phyloP scores from a whole-genome alignment of 805 yeast species.

The Myxozyma neotropica region DNA sequence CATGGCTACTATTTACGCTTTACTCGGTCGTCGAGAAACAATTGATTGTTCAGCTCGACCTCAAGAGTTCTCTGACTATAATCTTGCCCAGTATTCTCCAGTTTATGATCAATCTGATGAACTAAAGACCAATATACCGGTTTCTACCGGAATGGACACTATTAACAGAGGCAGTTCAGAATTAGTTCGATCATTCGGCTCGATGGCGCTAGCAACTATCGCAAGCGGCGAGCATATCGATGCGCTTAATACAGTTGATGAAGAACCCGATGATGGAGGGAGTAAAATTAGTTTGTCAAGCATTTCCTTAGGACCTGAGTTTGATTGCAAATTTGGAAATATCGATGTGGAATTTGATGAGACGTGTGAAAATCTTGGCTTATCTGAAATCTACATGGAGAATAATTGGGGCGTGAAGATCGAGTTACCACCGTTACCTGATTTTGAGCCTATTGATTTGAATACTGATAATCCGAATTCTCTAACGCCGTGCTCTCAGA shows the following conservation, averaged over 20 bases:
- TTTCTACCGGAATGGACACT: background rate
- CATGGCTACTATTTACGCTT: background rate
- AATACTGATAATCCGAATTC: background rate
- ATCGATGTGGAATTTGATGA: background rate
- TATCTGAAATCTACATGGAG: no score
- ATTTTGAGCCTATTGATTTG: background rate
- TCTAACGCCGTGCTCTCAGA: no score
- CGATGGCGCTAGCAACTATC: background rate
- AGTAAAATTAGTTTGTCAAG: background rate
- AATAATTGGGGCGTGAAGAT: background rate
- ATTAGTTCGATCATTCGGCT: background rate
- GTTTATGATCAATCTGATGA: background rate
- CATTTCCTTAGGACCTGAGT: background rate
- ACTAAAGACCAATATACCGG: background rate
- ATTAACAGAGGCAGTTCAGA: background rate
- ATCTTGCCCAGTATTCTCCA: background rate
- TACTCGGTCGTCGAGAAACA: background rate
- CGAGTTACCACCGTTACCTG: slow-evolving; percentile 4
- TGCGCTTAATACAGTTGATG: background rate
- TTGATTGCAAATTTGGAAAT: background rate
- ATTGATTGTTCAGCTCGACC: no score
- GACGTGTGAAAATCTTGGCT: background rate
- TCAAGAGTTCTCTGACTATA: no score
- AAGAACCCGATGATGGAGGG: background rate
- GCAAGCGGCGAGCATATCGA: background rate